phyloP scores from a whole-genome alignment of 78 protist species.

The Dictyostelium citrinum region DNA sequence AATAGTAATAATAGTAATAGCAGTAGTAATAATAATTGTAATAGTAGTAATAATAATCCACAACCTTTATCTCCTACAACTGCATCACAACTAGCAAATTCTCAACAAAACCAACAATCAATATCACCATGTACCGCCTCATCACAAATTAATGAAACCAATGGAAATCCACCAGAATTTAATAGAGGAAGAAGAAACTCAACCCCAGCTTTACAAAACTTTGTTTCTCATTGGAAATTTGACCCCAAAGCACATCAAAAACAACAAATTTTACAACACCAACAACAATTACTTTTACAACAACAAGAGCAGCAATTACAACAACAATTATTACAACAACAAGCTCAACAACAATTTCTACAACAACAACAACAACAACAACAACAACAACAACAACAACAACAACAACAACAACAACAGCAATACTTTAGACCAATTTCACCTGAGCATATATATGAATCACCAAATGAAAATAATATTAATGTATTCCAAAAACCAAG shows the following conservation, averaged over 20 bases:
- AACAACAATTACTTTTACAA: background rate
- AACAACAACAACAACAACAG: constrained; percentile 34
- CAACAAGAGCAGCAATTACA: background rate
- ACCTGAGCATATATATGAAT: background rate
- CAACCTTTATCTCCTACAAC: background rate
- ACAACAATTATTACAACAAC: background rate
- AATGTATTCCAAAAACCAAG: background rate
- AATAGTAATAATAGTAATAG: background rate
- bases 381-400: background rate
- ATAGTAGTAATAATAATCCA: background rate
- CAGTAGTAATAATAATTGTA: background rate
- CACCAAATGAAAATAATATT: background rate
- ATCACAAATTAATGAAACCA: background rate
- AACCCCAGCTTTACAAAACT: constrained; percentile 17
- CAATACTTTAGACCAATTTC: background rate
- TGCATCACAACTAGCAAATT: background rate
- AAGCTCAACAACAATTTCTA: background rate
- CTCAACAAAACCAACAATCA: background rate
- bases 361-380: background rate
- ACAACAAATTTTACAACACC: constrained; percentile 40
- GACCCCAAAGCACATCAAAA: constrained; percentile 32
- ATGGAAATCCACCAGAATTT: background rate
- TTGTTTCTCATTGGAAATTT: constrained; percentile 53
- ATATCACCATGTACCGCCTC: background rate
- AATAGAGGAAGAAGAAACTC: constrained; percentile 49